A percentile compares a stretch with the other conserved stretches of the same genome.
Evolutionary conservation across 352 stramenopile species (phyloP).

Genomic region (Phytophthora cryptogea): DNA sequence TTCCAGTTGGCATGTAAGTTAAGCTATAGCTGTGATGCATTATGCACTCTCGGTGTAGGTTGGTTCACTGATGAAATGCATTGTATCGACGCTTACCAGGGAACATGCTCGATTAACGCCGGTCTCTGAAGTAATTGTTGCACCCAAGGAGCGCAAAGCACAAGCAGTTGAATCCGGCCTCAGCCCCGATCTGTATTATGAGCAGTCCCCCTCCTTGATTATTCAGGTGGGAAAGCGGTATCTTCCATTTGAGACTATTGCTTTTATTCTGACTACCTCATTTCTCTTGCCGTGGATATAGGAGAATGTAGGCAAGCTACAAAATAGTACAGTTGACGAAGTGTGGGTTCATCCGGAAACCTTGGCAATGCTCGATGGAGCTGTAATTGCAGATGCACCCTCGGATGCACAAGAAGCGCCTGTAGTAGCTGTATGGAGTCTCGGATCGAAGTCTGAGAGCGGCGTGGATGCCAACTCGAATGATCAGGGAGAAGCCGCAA

Average conservation of each 20-base stretch:
- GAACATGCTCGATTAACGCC: slow-evolving; percentile 71
- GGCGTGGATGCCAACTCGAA: slow-evolving; percentile 6
- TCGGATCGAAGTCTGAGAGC: slow-evolving; percentile 11
- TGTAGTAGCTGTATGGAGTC: slow-evolving; percentile 46
- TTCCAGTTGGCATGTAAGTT: slow-evolving; percentile 71
- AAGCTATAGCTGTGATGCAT: not conserved
- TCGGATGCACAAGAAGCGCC: slow-evolving; percentile 42
- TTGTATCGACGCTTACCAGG: slow-evolving; percentile 26
- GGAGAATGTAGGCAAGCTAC: slow-evolving; percentile 13
- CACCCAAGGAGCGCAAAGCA: slow-evolving; percentile 65
- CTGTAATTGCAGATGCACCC: slow-evolving; percentile 35
- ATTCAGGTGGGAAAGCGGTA: slow-evolving; percentile 43
- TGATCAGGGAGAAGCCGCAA: slow-evolving; percentile 12
- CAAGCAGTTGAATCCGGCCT: slow-evolving; percentile 33
- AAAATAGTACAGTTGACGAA: slow-evolving; percentile 53
- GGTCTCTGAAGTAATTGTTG: slow-evolving; percentile 77
- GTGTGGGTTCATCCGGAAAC: slow-evolving; percentile 73
- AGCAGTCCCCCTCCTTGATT: slow-evolving; percentile 52
- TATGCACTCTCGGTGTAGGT: not conserved
- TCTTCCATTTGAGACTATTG: not conserved
- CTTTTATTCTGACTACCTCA: not conserved
- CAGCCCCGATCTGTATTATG: slow-evolving; percentile 61
- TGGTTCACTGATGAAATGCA: not conserved
- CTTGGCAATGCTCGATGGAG: slow-evolving; percentile 62
- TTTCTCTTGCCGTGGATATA: slow-evolving; percentile 5